Evolutionary conservation across 495 filamentous ascomycete species (phyloP), one percentile per base, ranked within the genome.

Genomic region (Penicillium chermesinum): DNA sequence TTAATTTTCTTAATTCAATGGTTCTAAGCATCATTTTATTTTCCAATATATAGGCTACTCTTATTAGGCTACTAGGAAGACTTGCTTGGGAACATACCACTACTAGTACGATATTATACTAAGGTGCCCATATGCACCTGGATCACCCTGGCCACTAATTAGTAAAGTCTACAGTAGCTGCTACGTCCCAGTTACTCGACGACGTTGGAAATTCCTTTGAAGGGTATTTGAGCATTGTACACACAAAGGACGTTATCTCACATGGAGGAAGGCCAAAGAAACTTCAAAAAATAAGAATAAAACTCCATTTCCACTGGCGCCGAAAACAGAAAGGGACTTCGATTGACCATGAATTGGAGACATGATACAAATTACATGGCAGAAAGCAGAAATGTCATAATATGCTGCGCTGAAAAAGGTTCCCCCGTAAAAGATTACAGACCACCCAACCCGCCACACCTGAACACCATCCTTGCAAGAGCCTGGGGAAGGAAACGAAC

Each of bases 201-300:
- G 19, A 46, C 3, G 35, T 41, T 41, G 50, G 52, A 52, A 54
- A 38, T 61, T 65, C 61, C 53, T 21, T 32, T 53, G 55, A 58
- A 67, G 67, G 66, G 67, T 70, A 71, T 69, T 58, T 66, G 59
- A 71, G 60, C 63, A 68, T 69, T 69, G 67, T 71, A 72, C 67
- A 72, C 49, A 46, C 38, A 48, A 59, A 51, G 54, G 44, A 63
- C 66, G 64, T 58, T 68, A 63, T 66, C 59, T 69, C 64, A 70
- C 63, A 52, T 53, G 46, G 42, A 36, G 61, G 55, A 43, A 30
- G 10, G 4, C 25, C 32, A 62, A 42, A 59, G 5, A n/a, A 17
- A 14, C 8, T 2, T 41, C 41, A 46, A 61, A 46, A 54, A 45
- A 42, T 16, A 38, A 54, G 32, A 42, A 39, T 41, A 44, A 52